These are phyloP conservation scores for Rauvolfia tetraphylla DNA, from an alignment of 257 asterid species.

Conservation along the genomic window DNA sequence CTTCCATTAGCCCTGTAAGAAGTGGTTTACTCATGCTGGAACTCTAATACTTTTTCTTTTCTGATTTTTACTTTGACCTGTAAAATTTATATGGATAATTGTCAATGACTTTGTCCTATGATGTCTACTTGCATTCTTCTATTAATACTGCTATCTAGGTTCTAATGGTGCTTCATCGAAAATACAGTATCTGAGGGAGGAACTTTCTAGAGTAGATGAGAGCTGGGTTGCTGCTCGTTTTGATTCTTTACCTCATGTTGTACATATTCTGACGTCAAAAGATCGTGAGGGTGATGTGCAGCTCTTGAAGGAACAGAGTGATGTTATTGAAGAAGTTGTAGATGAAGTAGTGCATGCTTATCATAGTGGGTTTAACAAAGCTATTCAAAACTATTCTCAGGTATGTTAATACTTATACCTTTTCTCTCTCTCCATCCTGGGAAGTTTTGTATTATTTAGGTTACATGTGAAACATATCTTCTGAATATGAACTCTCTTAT, in stretches of 20 bases:
- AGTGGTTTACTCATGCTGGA: too few relatives aligned
- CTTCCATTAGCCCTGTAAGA: too few relatives aligned
- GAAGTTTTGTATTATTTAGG: not conserved
- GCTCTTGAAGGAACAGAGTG: slow-evolving; percentile 90
- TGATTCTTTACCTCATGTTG: slow-evolving; percentile 96
- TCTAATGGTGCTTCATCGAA: slow-evolving; percentile 17
- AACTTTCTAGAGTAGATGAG: slow-evolving; percentile 83
- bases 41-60: not conserved
- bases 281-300: slow-evolving; percentile 89
- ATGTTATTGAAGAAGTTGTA: slow-evolving; percentile 91
- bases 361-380: slow-evolving; percentile 97
- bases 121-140: not conserved
- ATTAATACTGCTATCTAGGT: not conserved
- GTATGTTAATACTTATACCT: slow-evolving; percentile 34
- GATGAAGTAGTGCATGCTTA: slow-evolving; percentile 99
- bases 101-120: slow-evolving; percentile 4
- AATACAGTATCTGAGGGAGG: slow-evolving; percentile 80
- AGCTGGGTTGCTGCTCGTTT: slow-evolving; percentile 97
- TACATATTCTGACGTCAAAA: slow-evolving; percentile 92
- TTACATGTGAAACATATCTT: not conserved
- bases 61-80: not conserved
- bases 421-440: not conserved
- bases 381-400: slow-evolving; percentile 99
- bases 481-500: not conserved
- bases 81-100: not conserved